These are phyloP conservation scores for Hymenoscyphus scutula DNA, from an alignment of 2,329 filamentous ascomycete genomes.

Conservation along the genomic window DNA sequence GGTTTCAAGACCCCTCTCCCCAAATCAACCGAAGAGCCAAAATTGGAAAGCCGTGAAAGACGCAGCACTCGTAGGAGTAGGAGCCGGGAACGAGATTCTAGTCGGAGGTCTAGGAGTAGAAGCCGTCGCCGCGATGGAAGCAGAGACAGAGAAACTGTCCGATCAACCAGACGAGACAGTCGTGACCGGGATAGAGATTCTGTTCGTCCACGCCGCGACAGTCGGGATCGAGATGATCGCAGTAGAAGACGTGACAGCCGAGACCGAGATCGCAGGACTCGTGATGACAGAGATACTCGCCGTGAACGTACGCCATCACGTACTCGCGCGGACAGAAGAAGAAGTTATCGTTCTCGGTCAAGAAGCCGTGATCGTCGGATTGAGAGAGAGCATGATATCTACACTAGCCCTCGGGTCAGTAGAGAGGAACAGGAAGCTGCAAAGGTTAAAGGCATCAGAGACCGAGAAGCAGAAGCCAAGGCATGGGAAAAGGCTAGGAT, in stretches of 20 bases:
- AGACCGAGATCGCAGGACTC: constrained; percentile 16
- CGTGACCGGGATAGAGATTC: constrained; percentile 19
- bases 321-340: constrained; percentile 17
- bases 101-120: constrained; percentile 29
- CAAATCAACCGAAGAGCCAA: constrained; percentile 20
- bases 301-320: constrained; percentile 4
- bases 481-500: constrained; percentile 61
- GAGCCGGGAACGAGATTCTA: constrained; percentile 32
- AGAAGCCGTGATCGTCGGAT: constrained; percentile 21
- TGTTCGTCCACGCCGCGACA: constrained; percentile 9
- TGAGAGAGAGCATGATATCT: background rate
- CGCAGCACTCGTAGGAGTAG: constrained; percentile 19
- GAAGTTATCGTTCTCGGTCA: constrained; percentile 28
- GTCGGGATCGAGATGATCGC: constrained; percentile 17
- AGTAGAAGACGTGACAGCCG: constrained; percentile 10
- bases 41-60: constrained; percentile 17
- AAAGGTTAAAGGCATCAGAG: constrained; percentile 61
- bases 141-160: constrained; percentile 26
- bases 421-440: constrained; percentile 33
- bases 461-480: constrained; percentile 62
- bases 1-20: constrained; percentile 22
- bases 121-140: constrained; percentile 25
- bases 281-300: constrained; percentile 11
- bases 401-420: constrained; percentile 13
- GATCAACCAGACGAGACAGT: constrained; percentile 30